A percentile compares a stretch with the other conserved stretches of the same genome.
Conservation (phyloP, 306 rosid genomes). For the Spatholobus suberectus region DNA sequence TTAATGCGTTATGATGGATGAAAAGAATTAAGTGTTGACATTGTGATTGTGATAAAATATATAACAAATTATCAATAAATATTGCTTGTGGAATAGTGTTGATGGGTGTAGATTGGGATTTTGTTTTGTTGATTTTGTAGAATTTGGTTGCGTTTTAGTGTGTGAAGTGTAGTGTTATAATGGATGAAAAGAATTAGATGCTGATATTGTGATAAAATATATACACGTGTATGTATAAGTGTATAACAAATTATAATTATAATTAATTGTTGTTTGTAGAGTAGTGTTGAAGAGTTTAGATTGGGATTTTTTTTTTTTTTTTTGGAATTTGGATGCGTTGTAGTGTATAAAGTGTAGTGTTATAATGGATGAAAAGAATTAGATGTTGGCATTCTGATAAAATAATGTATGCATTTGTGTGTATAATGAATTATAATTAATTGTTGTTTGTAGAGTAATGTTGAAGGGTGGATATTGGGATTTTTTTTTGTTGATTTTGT, state of each 20-base stretch:
- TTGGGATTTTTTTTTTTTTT: not conserved
- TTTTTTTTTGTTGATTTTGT: not conserved
- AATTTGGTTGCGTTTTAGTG: not conserved
- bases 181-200: not conserved
- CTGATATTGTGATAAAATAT: not conserved
- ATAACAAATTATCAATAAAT: not conserved
- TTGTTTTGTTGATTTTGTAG: not conserved
- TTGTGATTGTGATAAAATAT: not conserved
- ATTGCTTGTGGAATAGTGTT: not conserved
- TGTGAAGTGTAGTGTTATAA: not conserved
- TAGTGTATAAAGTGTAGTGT: not conserved
- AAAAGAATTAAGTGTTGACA: not conserved
- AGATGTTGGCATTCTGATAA: not conserved
- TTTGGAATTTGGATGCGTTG: not conserved
- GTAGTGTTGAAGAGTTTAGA: not conserved
- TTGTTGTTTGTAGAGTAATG: not conserved
- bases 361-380: not conserved
- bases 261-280: not conserved
- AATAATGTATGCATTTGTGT: not conserved
- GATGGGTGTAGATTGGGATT: not conserved
- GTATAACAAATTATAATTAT: not conserved
- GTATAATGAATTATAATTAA: not conserved
- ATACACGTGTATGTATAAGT: not conserved
- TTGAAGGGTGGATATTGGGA: not conserved
- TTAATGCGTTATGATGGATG: not conserved